Percentiles rank a stretch among this genome's conserved stretches.
These are phyloP conservation scores for Filobasidium wieringae DNA, from an alignment of 768 basidiomycete genomes.

Conservation along the genomic window DNA sequence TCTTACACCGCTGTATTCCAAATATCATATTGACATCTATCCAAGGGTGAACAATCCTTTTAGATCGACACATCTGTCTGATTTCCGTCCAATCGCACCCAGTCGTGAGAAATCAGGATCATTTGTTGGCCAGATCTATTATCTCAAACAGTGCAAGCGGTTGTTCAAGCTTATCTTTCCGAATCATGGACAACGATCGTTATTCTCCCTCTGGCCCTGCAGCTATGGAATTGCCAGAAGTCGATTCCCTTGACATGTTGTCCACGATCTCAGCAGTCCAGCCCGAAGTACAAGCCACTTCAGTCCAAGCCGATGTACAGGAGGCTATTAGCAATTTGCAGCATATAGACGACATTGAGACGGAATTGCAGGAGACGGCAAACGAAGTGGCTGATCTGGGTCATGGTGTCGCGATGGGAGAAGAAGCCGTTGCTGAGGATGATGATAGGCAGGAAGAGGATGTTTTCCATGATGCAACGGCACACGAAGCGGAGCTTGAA, in stretches of 20 bases:
- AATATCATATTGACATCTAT: no score
- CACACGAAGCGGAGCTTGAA: slow-evolving; percentile 3
- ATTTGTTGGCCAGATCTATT: no score
- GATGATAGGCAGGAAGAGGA: background rate
- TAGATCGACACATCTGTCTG: no score
- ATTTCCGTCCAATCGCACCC: no score
- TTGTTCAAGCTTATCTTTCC: no score
- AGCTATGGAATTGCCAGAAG: no score
- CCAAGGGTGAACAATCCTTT: no score
- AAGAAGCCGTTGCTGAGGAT: background rate
- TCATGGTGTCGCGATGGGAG: background rate
- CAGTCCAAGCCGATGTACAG: slow-evolving; percentile 6
- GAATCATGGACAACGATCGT: no score
- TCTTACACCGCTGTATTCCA: no score
- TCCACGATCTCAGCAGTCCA: slow-evolving; percentile 3
- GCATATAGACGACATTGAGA: slow-evolving; percentile 3
- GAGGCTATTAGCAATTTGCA: slow-evolving; percentile 8
- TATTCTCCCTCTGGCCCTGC: no score
- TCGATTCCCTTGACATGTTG: slow-evolving; percentile 1
- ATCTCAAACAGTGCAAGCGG: no score
- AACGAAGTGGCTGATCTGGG: background rate
- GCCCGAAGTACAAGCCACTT: slow-evolving; percentile 4
- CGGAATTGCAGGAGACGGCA: slow-evolving; percentile 3
- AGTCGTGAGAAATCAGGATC: no score
- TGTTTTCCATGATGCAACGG: slow-evolving; percentile 1